phyloP scores from a whole-genome alignment of 2,329 filamentous ascomycete species.

The Cylindrodendrum hubeiense region DNA sequence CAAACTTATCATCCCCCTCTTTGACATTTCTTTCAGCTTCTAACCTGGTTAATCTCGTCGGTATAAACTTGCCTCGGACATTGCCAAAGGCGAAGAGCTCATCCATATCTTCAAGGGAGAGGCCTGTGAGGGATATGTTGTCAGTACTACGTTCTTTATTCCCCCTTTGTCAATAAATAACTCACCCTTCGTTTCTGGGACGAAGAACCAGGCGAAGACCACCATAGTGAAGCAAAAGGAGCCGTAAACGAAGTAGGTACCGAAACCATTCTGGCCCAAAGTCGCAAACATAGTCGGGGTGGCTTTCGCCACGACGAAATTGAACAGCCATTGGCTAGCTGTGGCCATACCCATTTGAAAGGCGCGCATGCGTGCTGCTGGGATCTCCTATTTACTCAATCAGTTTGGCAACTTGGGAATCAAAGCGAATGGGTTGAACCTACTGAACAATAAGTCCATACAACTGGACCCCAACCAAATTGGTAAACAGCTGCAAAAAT shows the following conservation, averaged over 20 bases:
- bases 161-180: not conserved
- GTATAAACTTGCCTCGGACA: conserved; percentile 12
- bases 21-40: conserved; percentile 3
- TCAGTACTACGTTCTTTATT: not conserved
- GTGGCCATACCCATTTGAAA: conserved; percentile 30
- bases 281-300: conserved; percentile 29
- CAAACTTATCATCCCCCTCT: not conserved
- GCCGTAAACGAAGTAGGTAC: conserved; percentile 27
- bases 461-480: conserved; percentile 23
- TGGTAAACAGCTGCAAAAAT: conserved; percentile 16
- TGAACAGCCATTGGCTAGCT: conserved; percentile 28
- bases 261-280: conserved; percentile 16
- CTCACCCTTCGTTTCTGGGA: conserved; percentile 21
- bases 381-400: conserved; percentile 5
- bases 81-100: conserved; percentile 16
- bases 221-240: conserved; percentile 28
- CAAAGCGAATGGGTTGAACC: not conserved
- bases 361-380: conserved; percentile 25
- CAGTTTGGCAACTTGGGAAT: not conserved
- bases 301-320: conserved; percentile 27
- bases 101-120: conserved; percentile 18
- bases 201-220: conserved; percentile 17
- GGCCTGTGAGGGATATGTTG: not conserved
- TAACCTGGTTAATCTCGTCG: not conserved
- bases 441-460: conserved; percentile 23